Evolutionary conservation across 352 stramenopile genomes (phyloP).

Genomic region (Pythium volutum): DNA sequence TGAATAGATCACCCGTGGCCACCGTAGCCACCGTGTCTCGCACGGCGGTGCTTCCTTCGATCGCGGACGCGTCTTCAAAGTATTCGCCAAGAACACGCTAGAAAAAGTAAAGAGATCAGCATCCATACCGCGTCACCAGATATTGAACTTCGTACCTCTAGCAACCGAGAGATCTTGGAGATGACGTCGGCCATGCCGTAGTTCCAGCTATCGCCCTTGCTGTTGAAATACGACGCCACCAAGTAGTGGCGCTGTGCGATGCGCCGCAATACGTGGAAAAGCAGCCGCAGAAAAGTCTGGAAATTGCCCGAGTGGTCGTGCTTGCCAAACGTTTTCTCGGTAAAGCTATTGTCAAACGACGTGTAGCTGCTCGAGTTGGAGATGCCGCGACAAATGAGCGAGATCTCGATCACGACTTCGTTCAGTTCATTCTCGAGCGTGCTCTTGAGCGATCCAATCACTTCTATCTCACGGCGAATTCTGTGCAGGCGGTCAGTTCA

Average conservation of each 20-base stretch:
- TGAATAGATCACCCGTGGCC: slow-evolving; percentile 41
- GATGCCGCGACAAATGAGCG: slow-evolving; percentile 63
- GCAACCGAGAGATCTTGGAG: slow-evolving; percentile 54
- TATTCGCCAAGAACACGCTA: slow-evolving; percentile 68
- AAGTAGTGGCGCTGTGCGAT: slow-evolving; percentile 70
- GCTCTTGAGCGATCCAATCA: slow-evolving; percentile 69
- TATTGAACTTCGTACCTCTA: slow-evolving; percentile 38
- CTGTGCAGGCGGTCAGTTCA: too few relatives aligned
- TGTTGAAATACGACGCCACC: slow-evolving; percentile 59
- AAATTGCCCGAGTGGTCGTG: slow-evolving; percentile 69
- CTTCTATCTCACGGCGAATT: slow-evolving; percentile 71
- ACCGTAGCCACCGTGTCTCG: slow-evolving; percentile 25
- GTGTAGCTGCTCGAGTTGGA: slow-evolving; percentile 75
- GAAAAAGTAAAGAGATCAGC: not conserved
- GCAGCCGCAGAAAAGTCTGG: slow-evolving; percentile 58
- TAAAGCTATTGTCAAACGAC: slow-evolving; percentile 77
- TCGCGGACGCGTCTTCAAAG: slow-evolving; percentile 30
- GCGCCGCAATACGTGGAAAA: slow-evolving; percentile 63
- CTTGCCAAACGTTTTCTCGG: slow-evolving; percentile 63
- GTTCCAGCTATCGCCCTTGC: slow-evolving; percentile 55
- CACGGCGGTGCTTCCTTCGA: not conserved
- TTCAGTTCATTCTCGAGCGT: slow-evolving; percentile 65
- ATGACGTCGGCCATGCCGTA: slow-evolving; percentile 69
- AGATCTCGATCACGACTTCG: slow-evolving; percentile 57
- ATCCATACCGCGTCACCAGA: not conserved